phyloP scores from a whole-genome alignment of 306 rosid genomes.

The Acacia acuminata region DNA sequence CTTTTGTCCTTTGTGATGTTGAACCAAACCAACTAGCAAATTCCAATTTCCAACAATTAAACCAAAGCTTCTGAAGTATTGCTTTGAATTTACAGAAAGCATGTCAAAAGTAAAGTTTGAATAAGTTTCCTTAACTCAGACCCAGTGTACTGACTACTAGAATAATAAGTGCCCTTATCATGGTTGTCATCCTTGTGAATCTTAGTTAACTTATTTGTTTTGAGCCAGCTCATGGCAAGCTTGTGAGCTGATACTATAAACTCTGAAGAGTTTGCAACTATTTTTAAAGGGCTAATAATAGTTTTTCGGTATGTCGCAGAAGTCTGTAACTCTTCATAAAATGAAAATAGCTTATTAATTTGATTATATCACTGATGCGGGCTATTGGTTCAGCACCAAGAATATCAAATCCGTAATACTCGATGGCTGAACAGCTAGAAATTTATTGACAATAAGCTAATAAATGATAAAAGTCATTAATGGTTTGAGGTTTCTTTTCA shows the following conservation, averaged over 20 bases:
- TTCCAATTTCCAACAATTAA: not conserved
- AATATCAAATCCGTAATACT: not conserved
- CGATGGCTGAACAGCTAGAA: not conserved
- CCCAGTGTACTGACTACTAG: constrained; percentile 10
- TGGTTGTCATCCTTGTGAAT: not conserved
- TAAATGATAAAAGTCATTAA: not conserved
- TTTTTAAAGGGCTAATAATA: not conserved
- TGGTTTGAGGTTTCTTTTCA: not conserved
- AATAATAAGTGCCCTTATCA: constrained; percentile 3
- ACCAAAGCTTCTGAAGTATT: not conserved
- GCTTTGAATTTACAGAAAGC: not conserved
- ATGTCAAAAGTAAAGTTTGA: not conserved
- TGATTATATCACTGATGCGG: not conserved
- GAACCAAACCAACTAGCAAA: not conserved
- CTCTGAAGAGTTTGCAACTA: not conserved
- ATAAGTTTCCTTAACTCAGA: constrained; percentile 12
- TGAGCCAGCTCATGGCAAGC: not conserved
- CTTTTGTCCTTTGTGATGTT: not conserved
- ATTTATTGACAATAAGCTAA: not conserved
- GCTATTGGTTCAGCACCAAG: not conserved
- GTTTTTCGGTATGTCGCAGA: not conserved
- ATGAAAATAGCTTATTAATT: not conserved
- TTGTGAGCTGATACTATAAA: not conserved
- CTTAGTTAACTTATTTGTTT: not conserved
- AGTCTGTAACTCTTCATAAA: not conserved